Base-by-base conservation (phyloP, 208 protist genomes). In the Crithidia brevicula region DNA sequence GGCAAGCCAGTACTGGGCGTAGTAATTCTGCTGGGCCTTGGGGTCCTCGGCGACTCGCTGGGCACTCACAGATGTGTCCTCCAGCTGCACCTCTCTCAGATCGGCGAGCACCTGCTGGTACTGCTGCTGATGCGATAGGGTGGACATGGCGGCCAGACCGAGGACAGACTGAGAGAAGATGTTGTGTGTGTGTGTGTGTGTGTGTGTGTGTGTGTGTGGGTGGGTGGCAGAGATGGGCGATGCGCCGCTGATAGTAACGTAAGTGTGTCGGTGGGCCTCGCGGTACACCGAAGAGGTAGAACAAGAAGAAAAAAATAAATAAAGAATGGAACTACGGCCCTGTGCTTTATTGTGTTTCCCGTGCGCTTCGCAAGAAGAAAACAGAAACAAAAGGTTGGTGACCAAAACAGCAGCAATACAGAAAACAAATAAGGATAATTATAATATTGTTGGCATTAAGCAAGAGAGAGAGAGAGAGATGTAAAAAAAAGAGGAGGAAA, bases 91-190 rank as follows among this genome's bases (percentile, higher is more conserved):
- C 22, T 83, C 74, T 1, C 27, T 62, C 10, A 97, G 73, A 58
- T 95, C 91, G 1, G 79, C 75, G 25, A 97, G 73, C 23, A 85
- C 71, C 57, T 95, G 82, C 72, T 86, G 85, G 67, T 96, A 93
- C 66, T 89, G 64, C 22, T 81, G 67, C 70, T 96, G 88, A 31
- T 88, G 89, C 0, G 91, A 87, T 1, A 94, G 58, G 0, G 81
- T 82, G 2, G 93, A 97, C 93, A 97, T 97, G n/a, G 16, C 47
- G 11, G 3, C 8, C 1, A 13, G 9, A 46, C 27, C 15, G 28
- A 15, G 18, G 28, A 45, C n/a, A n/a, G n/a, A n/a, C n/a, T n/a
- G n/a, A n/a, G n/a, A 16, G 23, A 23, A 25, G 20, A 49, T 6
- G 40, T 22, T 18, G 22, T 51, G 16, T 22, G 50, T 30, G 20